These are phyloP conservation scores for Diaporthe sp. DNA, from an alignment of 2,329 filamentous ascomycete species.

Conservation along the genomic window DNA sequence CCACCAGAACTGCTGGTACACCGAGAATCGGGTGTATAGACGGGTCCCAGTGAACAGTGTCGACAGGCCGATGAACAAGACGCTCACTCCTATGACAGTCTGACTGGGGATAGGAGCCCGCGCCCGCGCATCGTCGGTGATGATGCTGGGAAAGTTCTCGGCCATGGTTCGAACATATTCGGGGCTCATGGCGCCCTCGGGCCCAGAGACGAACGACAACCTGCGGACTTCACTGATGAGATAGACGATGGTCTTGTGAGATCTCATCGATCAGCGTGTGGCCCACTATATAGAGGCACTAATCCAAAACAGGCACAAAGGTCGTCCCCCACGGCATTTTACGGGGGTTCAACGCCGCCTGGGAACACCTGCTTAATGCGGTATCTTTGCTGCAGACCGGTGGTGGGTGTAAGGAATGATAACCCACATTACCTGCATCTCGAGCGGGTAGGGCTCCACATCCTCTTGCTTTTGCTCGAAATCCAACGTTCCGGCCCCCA, in stretches of 20 bases:
- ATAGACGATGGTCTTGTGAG: constrained; percentile 3
- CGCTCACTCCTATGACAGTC: constrained; percentile 4
- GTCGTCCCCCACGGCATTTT: neutral
- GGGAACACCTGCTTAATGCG: neutral
- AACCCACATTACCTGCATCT: neutral
- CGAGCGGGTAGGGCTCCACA: neutral
- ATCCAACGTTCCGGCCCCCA: neutral
- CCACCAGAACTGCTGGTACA: constrained; percentile 47
- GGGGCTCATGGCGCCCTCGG: constrained; percentile 4
- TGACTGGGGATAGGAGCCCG: constrained; percentile 19
- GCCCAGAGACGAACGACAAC: neutral
- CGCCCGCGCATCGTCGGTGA: constrained; percentile 27
- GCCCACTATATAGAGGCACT: neutral
- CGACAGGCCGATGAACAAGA: neutral
- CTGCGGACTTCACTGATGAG: neutral
- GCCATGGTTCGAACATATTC: neutral
- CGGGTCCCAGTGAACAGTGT: constrained; percentile 40
- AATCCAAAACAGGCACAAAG: neutral
- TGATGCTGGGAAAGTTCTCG: neutral
- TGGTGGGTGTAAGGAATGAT: neutral
- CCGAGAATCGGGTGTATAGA: constrained; percentile 43
- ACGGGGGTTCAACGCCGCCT: neutral
- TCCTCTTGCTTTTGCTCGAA: neutral
- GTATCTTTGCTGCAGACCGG: neutral
- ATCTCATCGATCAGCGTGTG: neutral